phyloP scores from a whole-genome alignment of 75 land plant genomes.

The Cryptomeria japonica region DNA sequence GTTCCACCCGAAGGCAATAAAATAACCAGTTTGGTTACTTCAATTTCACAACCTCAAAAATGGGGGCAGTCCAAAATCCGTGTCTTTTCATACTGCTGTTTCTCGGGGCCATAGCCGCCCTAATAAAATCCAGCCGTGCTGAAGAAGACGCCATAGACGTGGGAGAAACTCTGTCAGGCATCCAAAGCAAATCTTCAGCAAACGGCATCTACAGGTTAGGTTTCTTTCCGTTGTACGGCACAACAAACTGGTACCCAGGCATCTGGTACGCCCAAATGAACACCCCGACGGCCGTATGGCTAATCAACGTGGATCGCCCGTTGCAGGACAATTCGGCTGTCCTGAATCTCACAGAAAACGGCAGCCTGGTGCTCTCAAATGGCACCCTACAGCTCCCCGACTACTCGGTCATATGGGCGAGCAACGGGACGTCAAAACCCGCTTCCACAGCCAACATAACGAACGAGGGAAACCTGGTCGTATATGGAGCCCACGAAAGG shows the following conservation, averaged over 20 bases:
- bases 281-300: neutral
- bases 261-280: neutral
- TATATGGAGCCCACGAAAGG: neutral
- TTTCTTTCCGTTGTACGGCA: neutral
- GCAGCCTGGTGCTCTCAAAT: neutral
- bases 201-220: neutral
- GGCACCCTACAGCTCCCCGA: too few relatives aligned
- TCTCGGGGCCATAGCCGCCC: neutral
- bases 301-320: neutral
- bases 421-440: neutral
- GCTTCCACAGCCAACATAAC: neutral
- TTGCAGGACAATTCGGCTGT: neutral
- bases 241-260: neutral
- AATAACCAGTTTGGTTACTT: too few relatives aligned
- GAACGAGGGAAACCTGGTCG: conserved; percentile 34
- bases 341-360: neutral
- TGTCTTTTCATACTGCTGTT: neutral
- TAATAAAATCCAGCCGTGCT: too few relatives aligned
- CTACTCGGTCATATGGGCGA: conserved; percentile 5
- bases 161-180: too few relatives aligned
- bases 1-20: too few relatives aligned
- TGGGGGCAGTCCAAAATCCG: neutral
- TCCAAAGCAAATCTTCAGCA: neutral
- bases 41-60: too few relatives aligned
- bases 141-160: too few relatives aligned